Evolutionary conservation across 306 rosid species (phyloP), one percentile per base, ranked within the genome.

Genomic region (Sicyos edulis): DNA sequence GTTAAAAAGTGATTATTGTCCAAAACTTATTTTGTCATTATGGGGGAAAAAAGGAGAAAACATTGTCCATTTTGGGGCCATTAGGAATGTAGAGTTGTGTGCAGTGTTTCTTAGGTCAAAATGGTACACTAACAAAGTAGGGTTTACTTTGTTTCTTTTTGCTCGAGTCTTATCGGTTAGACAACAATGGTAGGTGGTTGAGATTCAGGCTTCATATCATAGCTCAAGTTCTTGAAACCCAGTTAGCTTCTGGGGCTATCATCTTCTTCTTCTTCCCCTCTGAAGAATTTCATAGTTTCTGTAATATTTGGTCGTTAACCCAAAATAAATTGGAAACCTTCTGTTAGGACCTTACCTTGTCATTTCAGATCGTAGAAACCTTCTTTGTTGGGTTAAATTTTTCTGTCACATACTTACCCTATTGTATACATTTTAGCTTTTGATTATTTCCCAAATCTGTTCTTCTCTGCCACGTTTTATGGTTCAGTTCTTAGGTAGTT

Each of bases 111-210:
- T 50, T 81, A 81, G 86, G 86, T 74, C 72, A 79, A 76, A 73
- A 73, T 75, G 75, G 55, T 72, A 76, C 10, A 40, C 87, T 86
- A 86, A 88, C 95, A 77, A 77, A 75, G 65, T 83, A 82, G 87
- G 84, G 81, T 7, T 80, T 83, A 79, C 80, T 72, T 70, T 74
- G 58, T 81, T 26, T 78, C 75, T 79, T 80, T 82, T 73, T 61
- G 62, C 75, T 71, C 72, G 62, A 72, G 70, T 65, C 73, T 67
- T 77, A 72, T 61, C 59, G 84, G 81, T 68, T 75, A 13, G 75
- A 75, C 47, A 42, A 49, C 50, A 77, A 32, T 72, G 74, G 73
- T 59, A 82, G 86, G 73, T 82, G 83, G 76, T 71, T 84, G 82
- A 62, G 81, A 76, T 54, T 54, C 16, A 64, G 60, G 80, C 80